Evolutionary conservation across 2,329 filamentous ascomycete species (phyloP), one percentile per base, ranked within the genome.

Genomic region (Hypocreales sp.): DNA sequence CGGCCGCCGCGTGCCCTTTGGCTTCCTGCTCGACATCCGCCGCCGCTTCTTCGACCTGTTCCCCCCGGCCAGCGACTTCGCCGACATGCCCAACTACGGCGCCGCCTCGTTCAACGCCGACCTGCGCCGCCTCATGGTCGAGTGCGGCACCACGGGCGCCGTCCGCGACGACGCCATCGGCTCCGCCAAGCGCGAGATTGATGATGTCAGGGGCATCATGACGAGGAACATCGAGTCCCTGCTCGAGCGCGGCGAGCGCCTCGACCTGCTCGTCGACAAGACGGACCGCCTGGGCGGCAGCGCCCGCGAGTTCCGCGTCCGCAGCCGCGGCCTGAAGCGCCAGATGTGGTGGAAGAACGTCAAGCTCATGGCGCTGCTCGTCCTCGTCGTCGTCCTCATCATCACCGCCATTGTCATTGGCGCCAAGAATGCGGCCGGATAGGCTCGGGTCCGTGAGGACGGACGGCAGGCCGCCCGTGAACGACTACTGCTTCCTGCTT

Each of bases 321-420:
- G 87, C 40, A 92, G 80, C 50, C 64, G 84, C 15, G 84, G 83
- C 1, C 53, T 98, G 41, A 80, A 90, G 59, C 69, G 92, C 47
- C 70, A 78, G 55, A 95, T 98, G 90, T 98, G 90, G 90, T 95
- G 87, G 87, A 95, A 95, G 74, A 95, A 98, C 51, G 69, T 92
- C 24, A 92, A 92, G 60, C 57, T 98, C 40, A 93, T 95, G 84
- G 76, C 71, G 6, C 53, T 98, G 40, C 47, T 86, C 35, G 62
- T 55, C 4, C 46, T 94, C 24, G 82, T 86, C 2, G 55, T 90
- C 15, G 47, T 61, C 24, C 46, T 73, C 35, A 67, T 73, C 38
- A 40, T 72, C 24, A 40, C 68, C 37, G 58, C 61, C n/a, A 64
- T 71, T 31, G 55, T 70, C 16, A 56, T 71, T 32, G 56, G 63